Base-by-base conservation (phyloP, 768 basidiomycete species). In the Pleurotus giganteus region DNA sequence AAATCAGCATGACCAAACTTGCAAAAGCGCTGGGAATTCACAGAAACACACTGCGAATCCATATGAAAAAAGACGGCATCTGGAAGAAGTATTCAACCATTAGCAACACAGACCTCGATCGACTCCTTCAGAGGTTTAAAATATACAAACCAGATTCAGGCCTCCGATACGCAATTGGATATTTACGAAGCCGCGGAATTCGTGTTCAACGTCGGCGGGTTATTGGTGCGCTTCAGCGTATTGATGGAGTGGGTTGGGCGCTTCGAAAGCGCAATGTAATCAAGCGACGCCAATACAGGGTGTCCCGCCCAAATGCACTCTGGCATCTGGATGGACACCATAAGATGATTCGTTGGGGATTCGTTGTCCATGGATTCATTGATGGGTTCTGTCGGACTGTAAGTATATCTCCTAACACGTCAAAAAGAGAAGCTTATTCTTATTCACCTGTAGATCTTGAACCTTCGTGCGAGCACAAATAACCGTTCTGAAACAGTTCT, bases 311-410 rank as follows among this genome's bases (percentile, higher is more conserved):
- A 24, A 69, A 67, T 55, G 39, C 51, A 7, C 43, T 69, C 0
- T 72, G 71, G 71, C 71, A 72, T 53, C 15, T 66, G 47, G 70
- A 72, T 58, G 64, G 70, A 4, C 68, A 73, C 43, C 71, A 73
- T 55, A 73, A 70, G 46, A 56, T 73, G 0, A 69, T 69, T 5
- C 37, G 57, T 3, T 69, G 65, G 66, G 64, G 64, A 4, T 58
- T 69, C 51, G 66, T 68, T 1, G 61, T 68, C 5, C 65, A 66
- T 60, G 65, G 63, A 2, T 36, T 63, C 24, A 56, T 63, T 26
- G 65, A 67, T 61, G 61, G 62, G 0, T 66, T 60, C 51, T 61
- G 54, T 9, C 50, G 60, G 43, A 59, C 57, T 26, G 62, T 74
- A 28, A 57, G 56, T 56, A 3, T 13, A 21, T n/a, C 19, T 12